Evolutionary conservation across 345 rosid species (phyloP).

Genomic region (Brassica cretica): DNA sequence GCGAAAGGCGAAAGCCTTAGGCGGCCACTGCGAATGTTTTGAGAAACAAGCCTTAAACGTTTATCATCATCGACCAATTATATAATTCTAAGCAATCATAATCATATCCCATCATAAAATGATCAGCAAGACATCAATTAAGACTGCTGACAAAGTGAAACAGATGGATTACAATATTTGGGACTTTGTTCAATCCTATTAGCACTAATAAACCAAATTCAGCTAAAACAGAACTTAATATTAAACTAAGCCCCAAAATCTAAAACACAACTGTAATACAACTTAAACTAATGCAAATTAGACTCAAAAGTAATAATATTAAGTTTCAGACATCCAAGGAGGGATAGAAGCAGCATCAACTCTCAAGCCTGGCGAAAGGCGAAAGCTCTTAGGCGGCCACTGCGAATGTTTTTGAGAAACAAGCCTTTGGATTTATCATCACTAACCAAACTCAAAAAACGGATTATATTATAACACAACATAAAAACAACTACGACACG

Average conservation of each 20-base stretch:
- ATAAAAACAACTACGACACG: background rate
- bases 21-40: constrained; percentile 88
- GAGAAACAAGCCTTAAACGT: constrained; percentile 62
- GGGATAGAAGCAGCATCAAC: constrained; percentile 54
- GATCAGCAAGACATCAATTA: constrained; percentile 38
- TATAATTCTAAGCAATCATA: background rate
- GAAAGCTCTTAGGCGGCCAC: constrained; percentile 72
- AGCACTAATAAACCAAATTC: constrained; percentile 19
- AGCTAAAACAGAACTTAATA: background rate
- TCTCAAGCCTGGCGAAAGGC: constrained; percentile 70
- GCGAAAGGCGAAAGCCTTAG: constrained; percentile 78
- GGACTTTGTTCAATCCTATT: constrained; percentile 32
- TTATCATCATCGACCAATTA: constrained; percentile 6
- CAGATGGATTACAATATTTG: constrained; percentile 34
- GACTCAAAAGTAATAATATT: background rate
- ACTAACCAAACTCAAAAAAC: background rate
- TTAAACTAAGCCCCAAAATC: constrained; percentile 10
- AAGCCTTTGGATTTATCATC: constrained; percentile 56
- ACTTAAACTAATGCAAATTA: too few relatives aligned
- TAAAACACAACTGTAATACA: background rate
- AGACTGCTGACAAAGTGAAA: constrained; percentile 44
- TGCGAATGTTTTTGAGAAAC: constrained; percentile 87
- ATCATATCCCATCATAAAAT: constrained; percentile 32
- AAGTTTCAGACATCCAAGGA: constrained; percentile 60
- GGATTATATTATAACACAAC: background rate